phyloP scores from a whole-genome alignment of 345 rosid species.

The Psidium guajava region DNA sequence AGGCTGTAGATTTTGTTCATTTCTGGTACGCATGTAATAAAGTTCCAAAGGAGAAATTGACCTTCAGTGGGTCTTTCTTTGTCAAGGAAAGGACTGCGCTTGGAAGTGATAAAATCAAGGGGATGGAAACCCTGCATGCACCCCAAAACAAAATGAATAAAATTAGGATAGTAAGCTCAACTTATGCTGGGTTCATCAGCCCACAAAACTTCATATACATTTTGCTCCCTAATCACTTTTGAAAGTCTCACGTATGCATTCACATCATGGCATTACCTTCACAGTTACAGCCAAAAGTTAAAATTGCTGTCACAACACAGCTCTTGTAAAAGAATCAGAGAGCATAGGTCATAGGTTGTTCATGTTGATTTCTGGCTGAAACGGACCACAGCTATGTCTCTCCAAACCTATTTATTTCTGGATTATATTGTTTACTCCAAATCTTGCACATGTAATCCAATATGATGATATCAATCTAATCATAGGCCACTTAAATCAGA shows the following conservation, averaged over 20 bases:
- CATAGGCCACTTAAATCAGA: background rate
- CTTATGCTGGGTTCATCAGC: background rate
- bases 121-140: constrained; percentile 60
- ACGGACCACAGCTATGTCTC: background rate
- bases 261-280: background rate
- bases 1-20: background rate
- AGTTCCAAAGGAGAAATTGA: constrained; percentile 2
- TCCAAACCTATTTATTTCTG: background rate
- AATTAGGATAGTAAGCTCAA: background rate
- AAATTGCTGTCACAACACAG: background rate
- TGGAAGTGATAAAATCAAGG: constrained; percentile 78
- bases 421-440: background rate
- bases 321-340: background rate
- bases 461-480: background rate
- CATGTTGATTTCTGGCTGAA: background rate
- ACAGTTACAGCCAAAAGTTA: background rate
- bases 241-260: background rate
- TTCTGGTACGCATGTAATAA: background rate
- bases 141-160: constrained; percentile 1
- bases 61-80: constrained; percentile 65
- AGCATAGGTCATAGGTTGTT: background rate
- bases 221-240: background rate
- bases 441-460: background rate
- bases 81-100: constrained; percentile 75
- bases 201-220: background rate